These are phyloP conservation scores for Aegilops bicornis DNA, from an alignment of 176 grass and related monocot species.

Conservation along the genomic window DNA sequence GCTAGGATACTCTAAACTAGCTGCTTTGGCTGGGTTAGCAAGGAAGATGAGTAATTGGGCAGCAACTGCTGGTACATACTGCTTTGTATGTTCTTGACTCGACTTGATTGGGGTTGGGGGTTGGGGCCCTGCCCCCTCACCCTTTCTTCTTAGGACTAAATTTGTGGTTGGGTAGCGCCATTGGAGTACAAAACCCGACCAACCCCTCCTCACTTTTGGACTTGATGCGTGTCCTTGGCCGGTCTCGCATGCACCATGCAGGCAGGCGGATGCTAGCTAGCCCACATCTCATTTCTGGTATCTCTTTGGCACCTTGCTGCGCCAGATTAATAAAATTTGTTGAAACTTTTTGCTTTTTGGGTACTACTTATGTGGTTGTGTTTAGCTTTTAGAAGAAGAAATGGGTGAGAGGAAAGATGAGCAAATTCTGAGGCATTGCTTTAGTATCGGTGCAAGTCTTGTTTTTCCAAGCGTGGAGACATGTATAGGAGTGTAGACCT, in stretches of 20 bases:
- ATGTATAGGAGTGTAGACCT: not conserved
- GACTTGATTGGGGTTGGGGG: not conserved
- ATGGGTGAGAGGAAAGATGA: not conserved
- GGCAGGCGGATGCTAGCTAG: not conserved
- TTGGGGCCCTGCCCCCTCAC: not conserved
- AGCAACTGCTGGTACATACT: conserved; percentile 24
- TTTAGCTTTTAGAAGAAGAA: not conserved
- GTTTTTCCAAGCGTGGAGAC: not conserved
- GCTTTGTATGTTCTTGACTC: conserved; percentile 8
- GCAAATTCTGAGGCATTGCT: not conserved
- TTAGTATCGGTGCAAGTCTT: not conserved
- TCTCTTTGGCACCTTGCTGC: not conserved
- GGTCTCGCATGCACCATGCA: conserved; percentile 38
- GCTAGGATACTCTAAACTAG: not conserved
- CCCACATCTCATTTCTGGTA: not conserved
- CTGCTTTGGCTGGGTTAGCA: conserved; percentile 43
- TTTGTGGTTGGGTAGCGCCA: conserved; percentile 17
- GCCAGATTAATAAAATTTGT: not conserved
- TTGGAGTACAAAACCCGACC: conserved; percentile 15
- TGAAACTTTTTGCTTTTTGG: not conserved
- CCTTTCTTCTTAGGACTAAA: conserved; percentile 1
- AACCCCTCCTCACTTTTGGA: conserved; percentile 37
- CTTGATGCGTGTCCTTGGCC: not conserved
- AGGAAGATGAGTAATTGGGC: conserved; percentile 51
- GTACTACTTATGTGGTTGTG: not conserved